Evolutionary conservation across 176 grass and related monocot species (phyloP).

Genomic region (Luzula sylvatica): DNA sequence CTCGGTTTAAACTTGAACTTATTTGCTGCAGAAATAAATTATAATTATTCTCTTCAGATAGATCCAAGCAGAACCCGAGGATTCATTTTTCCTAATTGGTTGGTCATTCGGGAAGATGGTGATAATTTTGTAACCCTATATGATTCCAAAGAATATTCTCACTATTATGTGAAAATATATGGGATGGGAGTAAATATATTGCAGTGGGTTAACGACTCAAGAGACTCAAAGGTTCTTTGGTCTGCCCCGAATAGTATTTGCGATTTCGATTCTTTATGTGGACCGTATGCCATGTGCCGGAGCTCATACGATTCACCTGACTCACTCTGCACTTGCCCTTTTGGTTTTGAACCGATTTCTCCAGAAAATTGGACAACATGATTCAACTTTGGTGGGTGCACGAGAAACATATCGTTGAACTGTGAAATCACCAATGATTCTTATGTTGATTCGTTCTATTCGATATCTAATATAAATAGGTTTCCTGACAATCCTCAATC

Average conservation of each 20-base stretch:
- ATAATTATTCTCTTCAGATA: conserved; percentile 8
- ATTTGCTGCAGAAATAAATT: not conserved
- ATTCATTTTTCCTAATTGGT: not conserved
- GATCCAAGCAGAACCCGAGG: not conserved
- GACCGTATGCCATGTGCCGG: conserved; percentile 26
- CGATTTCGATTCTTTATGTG: conserved; percentile 32
- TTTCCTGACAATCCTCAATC: conserved; percentile 25
- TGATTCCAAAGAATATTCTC: not conserved
- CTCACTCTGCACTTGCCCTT: conserved; percentile 12
- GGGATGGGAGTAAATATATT: not conserved
- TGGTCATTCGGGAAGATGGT: not conserved
- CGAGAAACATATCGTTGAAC: conserved; percentile 27
- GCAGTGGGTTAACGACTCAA: conserved; percentile 9
- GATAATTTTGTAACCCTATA: not conserved
- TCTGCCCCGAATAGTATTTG: conserved; percentile 4
- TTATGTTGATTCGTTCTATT: conserved; percentile 16
- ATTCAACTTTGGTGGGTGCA: conserved; percentile 29
- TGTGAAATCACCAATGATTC: conserved; percentile 10
- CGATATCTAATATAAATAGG: conserved; percentile 12
- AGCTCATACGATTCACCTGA: not conserved
- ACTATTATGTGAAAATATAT: not conserved
- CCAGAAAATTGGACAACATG: conserved; percentile 13
- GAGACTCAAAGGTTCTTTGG: conserved; percentile 11
- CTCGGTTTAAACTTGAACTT: conserved; percentile 18
- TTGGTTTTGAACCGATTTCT: conserved; percentile 24